Conservation (phyloP, 2,329 filamentous ascomycete genomes). For the Fusarium succisae region DNA sequence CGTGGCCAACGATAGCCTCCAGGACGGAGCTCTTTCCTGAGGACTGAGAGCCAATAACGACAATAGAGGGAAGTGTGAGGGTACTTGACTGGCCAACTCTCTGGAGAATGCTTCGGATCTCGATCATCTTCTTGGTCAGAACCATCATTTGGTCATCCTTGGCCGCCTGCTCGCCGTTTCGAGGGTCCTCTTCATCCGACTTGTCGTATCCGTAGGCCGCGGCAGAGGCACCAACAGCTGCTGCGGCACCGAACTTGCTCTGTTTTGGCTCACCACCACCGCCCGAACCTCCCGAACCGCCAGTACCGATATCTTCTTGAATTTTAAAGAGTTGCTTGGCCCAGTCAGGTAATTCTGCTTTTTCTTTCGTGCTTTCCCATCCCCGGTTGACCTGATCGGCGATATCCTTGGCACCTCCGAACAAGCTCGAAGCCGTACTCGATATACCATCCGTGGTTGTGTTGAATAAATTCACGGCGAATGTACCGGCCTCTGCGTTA, state of each 20-base stretch:
- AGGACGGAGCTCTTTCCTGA: conserved; percentile 98
- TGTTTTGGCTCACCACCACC: conserved; percentile 63
- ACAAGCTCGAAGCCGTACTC: conserved; percentile 73
- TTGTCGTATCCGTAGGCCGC: conserved; percentile 83
- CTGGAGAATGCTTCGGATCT: conserved; percentile 91
- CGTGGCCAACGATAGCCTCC: conserved; percentile 96
- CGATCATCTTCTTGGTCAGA: conserved; percentile 99
- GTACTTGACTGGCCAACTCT: conserved; percentile 91
- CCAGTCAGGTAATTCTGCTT: conserved; percentile 78
- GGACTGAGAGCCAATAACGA: conserved; percentile 98
- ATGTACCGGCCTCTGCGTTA: conserved; percentile 58
- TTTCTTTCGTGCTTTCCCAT: conserved; percentile 85
- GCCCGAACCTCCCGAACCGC: conserved; percentile 58
- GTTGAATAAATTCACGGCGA: conserved; percentile 72
- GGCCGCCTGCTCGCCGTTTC: conserved; percentile 71
- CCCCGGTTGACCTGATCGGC: conserved; percentile 82
- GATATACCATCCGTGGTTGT: conserved; percentile 77
- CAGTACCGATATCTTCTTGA: conserved; percentile 67
- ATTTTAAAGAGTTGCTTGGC: conserved; percentile 75
- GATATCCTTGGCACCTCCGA: conserved; percentile 77
- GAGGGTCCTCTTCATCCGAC: conserved; percentile 70
- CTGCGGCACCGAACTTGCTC: conserved; percentile 68
- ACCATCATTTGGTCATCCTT: conserved; percentile 99
- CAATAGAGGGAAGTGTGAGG: conserved; percentile 91
- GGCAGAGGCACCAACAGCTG: conserved; percentile 75